A percentile compares a stretch with the other conserved stretches of the same genome.
These are phyloP conservation scores for Neopestalotiopsis clavispora DNA, from an alignment of 2,329 filamentous ascomycete genomes.

Conservation along the genomic window DNA sequence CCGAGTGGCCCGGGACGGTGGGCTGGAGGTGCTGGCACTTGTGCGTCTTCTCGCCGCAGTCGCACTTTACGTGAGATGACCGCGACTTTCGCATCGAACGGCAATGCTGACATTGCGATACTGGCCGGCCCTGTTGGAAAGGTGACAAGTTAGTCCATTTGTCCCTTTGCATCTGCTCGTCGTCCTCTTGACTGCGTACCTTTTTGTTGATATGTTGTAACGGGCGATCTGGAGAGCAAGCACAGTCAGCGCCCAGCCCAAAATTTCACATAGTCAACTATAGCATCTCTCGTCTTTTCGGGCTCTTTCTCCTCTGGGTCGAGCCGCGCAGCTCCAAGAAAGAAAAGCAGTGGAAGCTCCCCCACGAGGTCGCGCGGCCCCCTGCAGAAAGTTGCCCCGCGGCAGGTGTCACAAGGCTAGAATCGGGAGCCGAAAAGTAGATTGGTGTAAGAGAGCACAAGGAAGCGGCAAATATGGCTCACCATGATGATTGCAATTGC, in stretches of 20 bases:
- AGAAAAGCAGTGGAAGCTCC: background rate
- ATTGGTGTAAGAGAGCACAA: conserved; percentile 16
- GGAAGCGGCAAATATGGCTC: conserved; percentile 49
- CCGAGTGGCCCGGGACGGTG: conserved; percentile 62
- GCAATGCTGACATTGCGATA: conserved; percentile 98
- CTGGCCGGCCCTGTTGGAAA: conserved; percentile 70
- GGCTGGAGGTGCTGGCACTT: conserved; percentile 67
- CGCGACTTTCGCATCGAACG: conserved; percentile 95
- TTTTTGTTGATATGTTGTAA: conserved; percentile 97
- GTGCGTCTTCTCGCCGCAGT: conserved; percentile 92
- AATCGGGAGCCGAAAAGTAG: conserved; percentile 18
- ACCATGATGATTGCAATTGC: conserved; percentile 97
- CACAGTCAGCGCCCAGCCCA: conserved; percentile 2
- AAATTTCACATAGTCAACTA: background rate
- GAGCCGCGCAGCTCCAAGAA: background rate
- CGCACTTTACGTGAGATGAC: conserved; percentile 92
- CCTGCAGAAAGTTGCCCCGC: conserved; percentile 14
- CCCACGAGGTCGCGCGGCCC: conserved; percentile 4
- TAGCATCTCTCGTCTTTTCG: background rate
- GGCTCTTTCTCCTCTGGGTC: background rate
- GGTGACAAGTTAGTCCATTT: background rate
- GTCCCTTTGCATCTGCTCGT: background rate
- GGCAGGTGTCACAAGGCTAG: conserved; percentile 16
- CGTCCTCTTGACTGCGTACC: conserved; percentile 26
- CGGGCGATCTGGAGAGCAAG: conserved; percentile 71